Conservation (phyloP, 768 basidiomycete genomes). For the Daedaleopsis sinensis region DNA sequence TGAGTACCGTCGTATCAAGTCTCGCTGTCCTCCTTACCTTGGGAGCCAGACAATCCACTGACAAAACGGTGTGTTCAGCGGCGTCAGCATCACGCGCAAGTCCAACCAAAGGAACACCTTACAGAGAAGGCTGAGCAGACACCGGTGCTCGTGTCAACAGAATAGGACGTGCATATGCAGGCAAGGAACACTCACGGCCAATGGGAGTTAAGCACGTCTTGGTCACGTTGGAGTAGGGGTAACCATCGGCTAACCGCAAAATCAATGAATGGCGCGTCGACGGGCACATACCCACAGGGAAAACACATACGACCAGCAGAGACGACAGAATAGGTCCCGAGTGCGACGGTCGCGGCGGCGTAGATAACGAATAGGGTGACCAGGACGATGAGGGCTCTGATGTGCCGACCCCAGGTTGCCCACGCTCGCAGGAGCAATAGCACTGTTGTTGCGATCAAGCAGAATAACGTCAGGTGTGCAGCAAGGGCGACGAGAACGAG, state of each 20-base stretch:
- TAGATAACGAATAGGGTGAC: constrained; percentile 7
- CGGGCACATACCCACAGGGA: background rate
- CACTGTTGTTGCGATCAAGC: constrained; percentile 2
- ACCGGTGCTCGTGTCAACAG: too few relatives aligned
- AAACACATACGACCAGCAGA: constrained; percentile 8
- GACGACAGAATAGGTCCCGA: constrained; percentile 11
- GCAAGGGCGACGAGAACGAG: background rate
- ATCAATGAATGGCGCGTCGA: background rate
- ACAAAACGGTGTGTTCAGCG: background rate
- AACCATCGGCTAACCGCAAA: background rate
- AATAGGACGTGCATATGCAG: background rate
- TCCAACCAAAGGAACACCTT: background rate
- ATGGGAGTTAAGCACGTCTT: constrained; percentile 10
- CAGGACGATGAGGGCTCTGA: constrained; percentile 9
- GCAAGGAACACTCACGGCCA: constrained; percentile 1
- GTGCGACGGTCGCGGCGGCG: constrained; percentile 2
- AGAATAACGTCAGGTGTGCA: too few relatives aligned
- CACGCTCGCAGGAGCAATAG: constrained; percentile 20
- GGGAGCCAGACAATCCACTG: constrained; percentile 23
- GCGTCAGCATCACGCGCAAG: too few relatives aligned
- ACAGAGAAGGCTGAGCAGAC: background rate
- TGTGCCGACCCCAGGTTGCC: constrained; percentile 19
- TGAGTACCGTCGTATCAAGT: background rate
- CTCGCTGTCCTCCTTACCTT: background rate
- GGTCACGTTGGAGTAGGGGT: background rate